These are phyloP conservation scores for Arctium lappa DNA, from an alignment of 129 eudicot genomes.

Conservation along the genomic window DNA sequence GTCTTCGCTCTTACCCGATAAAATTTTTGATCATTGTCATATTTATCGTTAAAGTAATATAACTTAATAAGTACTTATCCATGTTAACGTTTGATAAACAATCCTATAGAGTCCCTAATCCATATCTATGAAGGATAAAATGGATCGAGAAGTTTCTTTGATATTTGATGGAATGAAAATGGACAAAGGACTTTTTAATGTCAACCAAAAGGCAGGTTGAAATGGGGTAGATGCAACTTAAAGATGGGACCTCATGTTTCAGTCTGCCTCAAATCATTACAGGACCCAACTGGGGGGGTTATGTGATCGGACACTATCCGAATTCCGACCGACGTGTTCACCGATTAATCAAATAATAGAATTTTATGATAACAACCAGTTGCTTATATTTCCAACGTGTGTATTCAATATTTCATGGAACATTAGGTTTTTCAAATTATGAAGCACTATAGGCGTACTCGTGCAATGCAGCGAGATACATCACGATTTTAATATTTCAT, in stretches of 20 bases:
- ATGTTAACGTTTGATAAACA: too few species aligned
- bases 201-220: neutral
- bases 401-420: neutral
- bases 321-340: neutral
- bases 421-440: neutral
- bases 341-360: too few species aligned
- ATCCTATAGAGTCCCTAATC: neutral
- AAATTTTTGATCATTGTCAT: too few species aligned
- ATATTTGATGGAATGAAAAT: neutral
- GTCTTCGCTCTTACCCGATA: too few species aligned
- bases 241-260: neutral
- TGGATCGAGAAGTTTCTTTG: neutral
- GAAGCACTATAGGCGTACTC: too few species aligned
- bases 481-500: too few species aligned
- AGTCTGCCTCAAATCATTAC: neutral
- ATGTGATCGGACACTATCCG: neutral
- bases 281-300: neutral
- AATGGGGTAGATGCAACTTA: neutral
- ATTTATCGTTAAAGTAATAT: too few species aligned
- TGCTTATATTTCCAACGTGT: neutral
- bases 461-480: too few species aligned
- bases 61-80: too few species aligned
- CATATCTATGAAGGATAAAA: neutral
- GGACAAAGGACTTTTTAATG: neutral
- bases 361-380: neutral